These are phyloP conservation scores for Fusarium scirpi DNA, from an alignment of 2,329 filamentous ascomycete species.

Conservation along the genomic window DNA sequence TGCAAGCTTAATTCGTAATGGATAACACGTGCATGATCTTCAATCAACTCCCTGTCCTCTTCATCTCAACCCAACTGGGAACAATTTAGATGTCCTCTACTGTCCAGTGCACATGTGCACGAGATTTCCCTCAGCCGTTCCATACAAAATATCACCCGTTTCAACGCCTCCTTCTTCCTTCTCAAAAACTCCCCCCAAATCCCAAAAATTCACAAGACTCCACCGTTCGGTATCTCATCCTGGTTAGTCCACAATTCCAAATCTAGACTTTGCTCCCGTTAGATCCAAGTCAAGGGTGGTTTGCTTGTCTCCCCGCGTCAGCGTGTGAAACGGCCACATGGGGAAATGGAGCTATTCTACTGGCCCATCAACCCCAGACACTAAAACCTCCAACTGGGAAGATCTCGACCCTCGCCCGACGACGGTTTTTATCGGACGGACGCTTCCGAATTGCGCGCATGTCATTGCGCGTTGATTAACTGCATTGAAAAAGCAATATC, in stretches of 20 bases:
- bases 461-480: not conserved
- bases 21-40: slow-evolving; percentile 9
- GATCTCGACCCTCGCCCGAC: too few species aligned
- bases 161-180: not conserved
- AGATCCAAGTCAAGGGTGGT: not conserved
- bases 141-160: not conserved
- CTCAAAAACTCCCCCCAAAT: too few species aligned
- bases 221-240: slow-evolving; percentile 34
- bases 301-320: slow-evolving; percentile 2
- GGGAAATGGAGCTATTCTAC: slow-evolving; percentile 30
- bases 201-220: not conserved
- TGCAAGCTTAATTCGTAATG: slow-evolving; percentile 11
- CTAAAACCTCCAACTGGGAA: not conserved
- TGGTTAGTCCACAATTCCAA: slow-evolving; percentile 19
- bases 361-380: slow-evolving; percentile 18
- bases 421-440: not conserved
- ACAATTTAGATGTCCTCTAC: not conserved
- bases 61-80: not conserved
- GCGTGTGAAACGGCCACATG: slow-evolving; percentile 36
- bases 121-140: not conserved
- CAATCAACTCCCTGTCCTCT: not conserved
- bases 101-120: not conserved
- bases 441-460: slow-evolving; percentile 3
- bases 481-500: not conserved
- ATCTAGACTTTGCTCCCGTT: slow-evolving; percentile 19